phyloP scores from a whole-genome alignment of 1,284 basidiomycete species.

The Cryptococcus sp. region DNA sequence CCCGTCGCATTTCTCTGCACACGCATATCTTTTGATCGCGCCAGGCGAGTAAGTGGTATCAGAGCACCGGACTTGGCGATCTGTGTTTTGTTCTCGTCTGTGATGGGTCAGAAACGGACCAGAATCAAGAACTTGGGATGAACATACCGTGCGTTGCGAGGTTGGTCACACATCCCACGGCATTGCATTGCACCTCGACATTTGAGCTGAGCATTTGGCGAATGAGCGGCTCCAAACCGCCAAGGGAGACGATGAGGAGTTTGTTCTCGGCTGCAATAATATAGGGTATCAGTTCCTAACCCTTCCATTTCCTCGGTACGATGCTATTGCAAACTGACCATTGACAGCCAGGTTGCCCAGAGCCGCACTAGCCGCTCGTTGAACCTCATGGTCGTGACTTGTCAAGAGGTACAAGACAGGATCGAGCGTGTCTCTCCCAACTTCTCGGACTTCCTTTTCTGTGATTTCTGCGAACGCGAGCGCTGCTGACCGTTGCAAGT shows the following conservation, averaged over 20 bases:
- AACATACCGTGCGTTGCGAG: constrained; percentile 90
- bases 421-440: constrained; percentile 95
- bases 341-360: constrained; percentile 98
- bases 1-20: constrained; percentile 99
- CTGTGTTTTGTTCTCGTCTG: constrained; percentile 99
- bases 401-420: constrained; percentile 96
- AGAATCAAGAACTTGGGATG: too few relatives aligned
- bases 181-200: constrained; percentile 99
- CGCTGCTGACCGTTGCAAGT: constrained; percentile 95
- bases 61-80: constrained; percentile 98
- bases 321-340: constrained; percentile 62
- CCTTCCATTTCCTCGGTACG: background rate
- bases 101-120: too few relatives aligned
- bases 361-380: constrained; percentile 97
- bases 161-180: constrained; percentile 99
- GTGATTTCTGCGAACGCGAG: constrained; percentile 99
- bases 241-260: constrained; percentile 95
- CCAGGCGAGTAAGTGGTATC: constrained; percentile 92
- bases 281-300: background rate
- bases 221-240: constrained; percentile 96
- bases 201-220: constrained; percentile 99
- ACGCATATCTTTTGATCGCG: constrained; percentile 98
- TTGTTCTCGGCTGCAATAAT: constrained; percentile 86
- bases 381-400: constrained; percentile 98
- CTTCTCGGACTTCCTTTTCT: constrained; percentile 97